Percentiles rank a stretch among this genome's conserved stretches.
phyloP scores from a whole-genome alignment of 805 yeast genomes.

The Hanseniaspora taiwanica region DNA sequence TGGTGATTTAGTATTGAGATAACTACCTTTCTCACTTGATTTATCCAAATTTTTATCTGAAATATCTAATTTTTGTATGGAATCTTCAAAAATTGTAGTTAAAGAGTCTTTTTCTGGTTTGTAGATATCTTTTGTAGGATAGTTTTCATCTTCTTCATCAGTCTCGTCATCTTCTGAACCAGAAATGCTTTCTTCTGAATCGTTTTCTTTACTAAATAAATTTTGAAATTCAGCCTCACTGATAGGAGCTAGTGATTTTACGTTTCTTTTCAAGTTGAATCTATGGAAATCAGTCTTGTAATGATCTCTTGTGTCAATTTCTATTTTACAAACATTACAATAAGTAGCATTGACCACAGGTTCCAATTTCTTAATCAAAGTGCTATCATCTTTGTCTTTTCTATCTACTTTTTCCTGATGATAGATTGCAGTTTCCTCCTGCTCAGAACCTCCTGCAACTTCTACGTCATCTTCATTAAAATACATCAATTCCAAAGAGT shows the following conservation, averaged over 20 bases:
- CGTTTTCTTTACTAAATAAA: constrained; percentile 20
- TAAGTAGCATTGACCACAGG: too few species aligned
- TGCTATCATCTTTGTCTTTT: constrained; percentile 5
- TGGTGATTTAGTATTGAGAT: constrained; percentile 58
- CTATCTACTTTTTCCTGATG: not conserved
- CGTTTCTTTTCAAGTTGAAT: constrained; percentile 42
- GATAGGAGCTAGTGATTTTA: constrained; percentile 32
- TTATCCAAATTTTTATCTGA: constrained; percentile 19
- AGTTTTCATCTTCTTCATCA: constrained; percentile 13
- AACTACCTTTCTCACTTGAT: constrained; percentile 15
- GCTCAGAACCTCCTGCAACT: too few species aligned
- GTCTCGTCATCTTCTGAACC: constrained; percentile 33
- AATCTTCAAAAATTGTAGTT: constrained; percentile 16
- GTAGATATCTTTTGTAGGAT: constrained; percentile 10
- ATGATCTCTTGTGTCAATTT: constrained; percentile 27
- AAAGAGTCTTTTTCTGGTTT: constrained; percentile 9
- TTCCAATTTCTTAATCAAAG: too few species aligned
- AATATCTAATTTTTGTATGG: constrained; percentile 11
- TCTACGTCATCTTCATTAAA: constrained; percentile 40
- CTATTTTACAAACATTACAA: constrained; percentile 17
- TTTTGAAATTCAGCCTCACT: constrained; percentile 47
- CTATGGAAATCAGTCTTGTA: constrained; percentile 48
- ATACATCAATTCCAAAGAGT: constrained; percentile 37
- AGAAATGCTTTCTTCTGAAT: constrained; percentile 41
- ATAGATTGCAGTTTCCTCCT: constrained; percentile 1